Evolutionary conservation across 2,329 filamentous ascomycete species (phyloP), one percentile per base, ranked within the genome.

Genomic region (Xylariales sp.): DNA sequence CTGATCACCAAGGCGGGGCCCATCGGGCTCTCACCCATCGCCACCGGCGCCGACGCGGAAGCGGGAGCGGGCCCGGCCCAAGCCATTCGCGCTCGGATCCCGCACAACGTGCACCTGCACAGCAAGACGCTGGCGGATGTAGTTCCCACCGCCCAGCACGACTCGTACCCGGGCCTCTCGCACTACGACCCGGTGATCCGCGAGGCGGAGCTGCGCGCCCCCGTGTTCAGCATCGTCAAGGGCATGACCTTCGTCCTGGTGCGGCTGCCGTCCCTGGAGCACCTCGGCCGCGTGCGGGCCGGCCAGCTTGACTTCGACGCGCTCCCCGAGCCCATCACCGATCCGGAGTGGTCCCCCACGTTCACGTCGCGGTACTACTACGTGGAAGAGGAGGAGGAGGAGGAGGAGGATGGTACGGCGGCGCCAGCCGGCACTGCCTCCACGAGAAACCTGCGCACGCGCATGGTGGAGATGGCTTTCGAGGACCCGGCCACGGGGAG

Each of bases 231-330:
- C 46, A 76, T 89, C 31, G 84, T 88, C 24, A 78, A 77, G 30
- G 86, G 85, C 33, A 84, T 90, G 81, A 77, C 76, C 1, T 89
- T 88, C 57, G 60, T 78, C n/a, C 71, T 87, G 21, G 66, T 85
- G 12, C 63, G 76, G 47, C 65, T 93, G 16, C 66, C 75, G 0
- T 71, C 69, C 38, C 59, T 87, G 8, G 77, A 78, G 20, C 69
- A 73, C 6, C 66, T 91, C 14, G 69, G 62, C 5, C 49, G 59
- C 11, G 62, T 68, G 4, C 47, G 59, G 20, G 47, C 48, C 4
- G 50, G 56, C 23, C 48, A 50, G 20, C 53, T 63, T 11, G 51
- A 66, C 29, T 57, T 69, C 46, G 50, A 44, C 8, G 32, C 15
- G 4, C 15, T 59, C 6, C 32, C 49, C 0, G 40, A 49, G 3